Base-by-base conservation (phyloP, 352 stramenopile genomes). In the Globisporangium nodosum region DNA sequence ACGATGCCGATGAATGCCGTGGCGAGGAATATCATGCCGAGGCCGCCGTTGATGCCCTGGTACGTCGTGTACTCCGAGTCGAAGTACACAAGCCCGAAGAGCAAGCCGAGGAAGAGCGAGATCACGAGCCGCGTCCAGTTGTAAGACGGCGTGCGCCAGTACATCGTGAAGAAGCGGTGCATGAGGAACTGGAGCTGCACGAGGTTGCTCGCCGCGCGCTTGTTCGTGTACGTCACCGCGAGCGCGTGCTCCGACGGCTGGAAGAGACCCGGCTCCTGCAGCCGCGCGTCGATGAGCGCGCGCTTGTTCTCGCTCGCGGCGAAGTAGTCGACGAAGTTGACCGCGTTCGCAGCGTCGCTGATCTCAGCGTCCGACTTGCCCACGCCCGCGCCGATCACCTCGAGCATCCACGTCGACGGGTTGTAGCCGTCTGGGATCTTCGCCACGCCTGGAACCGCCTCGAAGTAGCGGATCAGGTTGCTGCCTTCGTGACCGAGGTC, bases 141-240 rank as follows among this genome's bases (percentile, higher is more conserved):
- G 74, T 98, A 97, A 46, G 76, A 79, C 37, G 90, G 85, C 21
- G 77, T 85, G 54, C 78, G 78, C 78, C 80, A 90, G 63, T 90
- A 90, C 56, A 70, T 70, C n/a, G 61, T 65, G 42, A 76, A 73
- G 55, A 86, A 85, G 9, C 73, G 78, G 12, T 68, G 49, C 16
- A 86, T 57, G 33, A 88, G 63, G 39, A 82, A 76, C 72, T 70
- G 51, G 24, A 87, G 31, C 65, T 88, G 64, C 0, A 68, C 55
- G 12, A 56, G 42, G 42, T 66, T 60, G 11, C 39, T 73, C 8
- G 88, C 72, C 0, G 73, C 76, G 18, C 73, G 73, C 59, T 84
- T 87, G 52, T 59, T 68, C 9, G 57, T 16, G 45, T 30, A 49
- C 45, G 45, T 30, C 45, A 49, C 45, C n/a, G 45, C 11, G 20